These are phyloP conservation scores for Fusarium goolgardi DNA, from an alignment of 2,329 filamentous ascomycete genomes.

Conservation along the genomic window DNA sequence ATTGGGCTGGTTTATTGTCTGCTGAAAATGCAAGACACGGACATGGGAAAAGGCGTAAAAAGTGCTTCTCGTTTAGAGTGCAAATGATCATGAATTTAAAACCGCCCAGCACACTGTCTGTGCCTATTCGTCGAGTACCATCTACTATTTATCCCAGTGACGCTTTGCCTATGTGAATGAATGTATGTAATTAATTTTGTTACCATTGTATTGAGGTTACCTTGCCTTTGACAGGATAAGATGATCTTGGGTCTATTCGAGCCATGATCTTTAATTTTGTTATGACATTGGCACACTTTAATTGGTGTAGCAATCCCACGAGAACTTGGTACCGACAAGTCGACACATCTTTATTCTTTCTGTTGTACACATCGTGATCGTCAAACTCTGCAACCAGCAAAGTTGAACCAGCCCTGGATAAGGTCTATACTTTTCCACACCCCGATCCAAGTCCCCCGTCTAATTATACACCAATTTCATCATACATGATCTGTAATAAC, in stretches of 20 bases:
- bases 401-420: slow-evolving; percentile 1
- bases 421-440: neutral
- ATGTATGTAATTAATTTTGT: neutral
- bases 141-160: slow-evolving; percentile 3
- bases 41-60: slow-evolving; percentile 55
- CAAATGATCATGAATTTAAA: slow-evolving; percentile 53
- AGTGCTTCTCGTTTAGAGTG: slow-evolving; percentile 52
- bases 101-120: slow-evolving; percentile 42
- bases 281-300: neutral
- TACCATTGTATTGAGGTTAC: neutral
- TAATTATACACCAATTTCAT: slow-evolving; percentile 33
- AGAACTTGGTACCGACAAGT: neutral
- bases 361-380: slow-evolving; percentile 26
- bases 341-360: neutral
- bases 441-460: slow-evolving; percentile 13
- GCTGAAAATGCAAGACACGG: slow-evolving; percentile 53
- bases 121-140: slow-evolving; percentile 23
- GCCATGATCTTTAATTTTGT: neutral
- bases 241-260: neutral
- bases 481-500: slow-evolving; percentile 9
- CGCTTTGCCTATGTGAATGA: neutral
- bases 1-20: slow-evolving; percentile 53
- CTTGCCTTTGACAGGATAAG: neutral
- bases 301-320: neutral
- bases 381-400: slow-evolving; percentile 10